Percentiles rank a stretch among this genome's conserved stretches.
Conservation (phyloP, 2,329 filamentous ascomycete species). For the Exophiala sp. region DNA sequence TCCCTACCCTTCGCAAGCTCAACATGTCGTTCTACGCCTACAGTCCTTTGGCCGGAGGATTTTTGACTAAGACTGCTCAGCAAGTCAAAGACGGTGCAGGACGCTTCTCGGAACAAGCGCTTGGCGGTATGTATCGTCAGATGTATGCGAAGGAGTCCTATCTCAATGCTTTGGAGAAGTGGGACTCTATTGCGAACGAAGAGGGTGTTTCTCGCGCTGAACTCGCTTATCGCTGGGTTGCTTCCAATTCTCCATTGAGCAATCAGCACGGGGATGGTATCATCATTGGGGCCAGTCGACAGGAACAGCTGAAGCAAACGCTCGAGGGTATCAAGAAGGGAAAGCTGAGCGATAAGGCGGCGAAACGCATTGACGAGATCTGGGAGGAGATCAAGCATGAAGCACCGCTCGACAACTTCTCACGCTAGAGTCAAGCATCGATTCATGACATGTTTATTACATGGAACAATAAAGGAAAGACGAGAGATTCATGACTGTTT, state of each 20-base stretch:
- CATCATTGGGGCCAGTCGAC: constrained; percentile 36
- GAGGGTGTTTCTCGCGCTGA: constrained; percentile 33
- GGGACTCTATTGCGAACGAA: constrained; percentile 30
- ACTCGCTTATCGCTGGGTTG: constrained; percentile 37
- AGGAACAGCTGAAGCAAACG: constrained; percentile 34
- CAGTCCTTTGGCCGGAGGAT: constrained; percentile 34
- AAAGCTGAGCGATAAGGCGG: constrained; percentile 31
- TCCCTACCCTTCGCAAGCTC: constrained; percentile 37
- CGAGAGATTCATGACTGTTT: not conserved
- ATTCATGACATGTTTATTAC: too few relatives aligned
- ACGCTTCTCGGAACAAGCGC: constrained; percentile 31
- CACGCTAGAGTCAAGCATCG: not conserved
- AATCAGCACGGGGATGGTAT: constrained; percentile 32
- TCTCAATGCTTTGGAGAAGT: constrained; percentile 31
- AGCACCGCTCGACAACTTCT: constrained; percentile 28
- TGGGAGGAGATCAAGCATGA: constrained; percentile 33
- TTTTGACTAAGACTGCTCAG: constrained; percentile 35
- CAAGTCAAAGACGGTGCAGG: constrained; percentile 31
- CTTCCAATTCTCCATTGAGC: constrained; percentile 32
- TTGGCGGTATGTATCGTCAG: constrained; percentile 23
- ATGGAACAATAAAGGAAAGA: not conserved
- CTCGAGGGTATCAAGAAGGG: constrained; percentile 31
- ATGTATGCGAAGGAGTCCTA: constrained; percentile 33
- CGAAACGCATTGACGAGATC: constrained; percentile 28
- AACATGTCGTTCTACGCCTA: constrained; percentile 31